phyloP scores from a whole-genome alignment of 257 asterid species.

The Capsicum pubescens region DNA sequence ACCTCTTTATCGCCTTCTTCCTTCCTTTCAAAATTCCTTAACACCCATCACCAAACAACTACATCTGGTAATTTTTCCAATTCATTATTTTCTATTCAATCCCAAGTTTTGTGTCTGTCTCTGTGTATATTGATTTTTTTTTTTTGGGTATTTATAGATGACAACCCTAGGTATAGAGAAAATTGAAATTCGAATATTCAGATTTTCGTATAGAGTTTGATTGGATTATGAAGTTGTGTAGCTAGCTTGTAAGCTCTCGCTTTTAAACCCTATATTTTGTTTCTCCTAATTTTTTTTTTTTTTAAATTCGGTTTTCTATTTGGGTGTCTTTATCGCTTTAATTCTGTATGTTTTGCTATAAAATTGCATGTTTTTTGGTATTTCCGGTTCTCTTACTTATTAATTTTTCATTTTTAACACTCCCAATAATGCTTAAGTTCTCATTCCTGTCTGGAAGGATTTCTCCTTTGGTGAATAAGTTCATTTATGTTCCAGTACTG shows the following conservation, averaged over 20 bases:
- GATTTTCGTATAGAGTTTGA: neutral
- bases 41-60: neutral
- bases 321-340: neutral
- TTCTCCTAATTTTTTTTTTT: neutral
- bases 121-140: neutral
- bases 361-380: neutral
- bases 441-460: neutral
- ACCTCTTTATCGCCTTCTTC: slow-evolving; percentile 7
- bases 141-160: neutral
- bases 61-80: neutral
- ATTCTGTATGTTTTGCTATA: neutral
- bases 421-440: neutral
- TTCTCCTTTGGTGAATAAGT: neutral
- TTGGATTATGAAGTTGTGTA: neutral
- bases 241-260: neutral
- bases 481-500: neutral
- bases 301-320: neutral
- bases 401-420: neutral
- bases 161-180: neutral
- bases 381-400: neutral
- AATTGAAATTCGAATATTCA: neutral
- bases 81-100: neutral
- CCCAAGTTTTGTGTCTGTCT: neutral
- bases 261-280: neutral
- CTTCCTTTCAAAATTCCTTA: neutral